phyloP scores from a whole-genome alignment of 306 rosid species.

The Senna tora region DNA sequence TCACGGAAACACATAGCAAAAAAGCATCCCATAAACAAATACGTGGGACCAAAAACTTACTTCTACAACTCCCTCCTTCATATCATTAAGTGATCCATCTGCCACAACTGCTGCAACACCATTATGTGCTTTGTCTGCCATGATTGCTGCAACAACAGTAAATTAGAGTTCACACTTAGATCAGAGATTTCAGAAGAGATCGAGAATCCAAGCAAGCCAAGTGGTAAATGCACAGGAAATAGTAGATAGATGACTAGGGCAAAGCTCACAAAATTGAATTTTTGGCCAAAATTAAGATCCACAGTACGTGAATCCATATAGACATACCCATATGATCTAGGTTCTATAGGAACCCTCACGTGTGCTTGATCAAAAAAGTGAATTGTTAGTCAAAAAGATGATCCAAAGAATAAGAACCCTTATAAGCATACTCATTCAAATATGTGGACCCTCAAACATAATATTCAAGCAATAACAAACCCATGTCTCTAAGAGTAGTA shows the following conservation, averaged over 20 bases:
- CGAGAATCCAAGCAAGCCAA: not conserved
- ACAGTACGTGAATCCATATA: not conserved
- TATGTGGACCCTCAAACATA: not conserved
- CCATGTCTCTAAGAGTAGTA: not conserved
- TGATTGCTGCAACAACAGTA: constrained; percentile 42
- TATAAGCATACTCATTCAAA: not conserved
- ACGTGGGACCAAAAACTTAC: constrained; percentile 38
- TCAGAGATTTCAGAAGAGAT: not conserved
- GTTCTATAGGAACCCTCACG: not conserved
- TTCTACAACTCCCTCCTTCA: constrained; percentile 50
- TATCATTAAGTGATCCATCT: constrained; percentile 43
- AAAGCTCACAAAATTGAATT: not conserved
- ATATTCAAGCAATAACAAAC: not conserved
- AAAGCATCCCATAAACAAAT: constrained; percentile 4
- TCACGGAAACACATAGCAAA: not conserved
- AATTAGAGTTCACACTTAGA: constrained; percentile 1
- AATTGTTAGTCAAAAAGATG: no score
- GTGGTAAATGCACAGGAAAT: not conserved
- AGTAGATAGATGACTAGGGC: not conserved
- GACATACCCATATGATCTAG: not conserved
- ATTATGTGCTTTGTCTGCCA: constrained; percentile 47
- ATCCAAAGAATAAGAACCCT: no score
- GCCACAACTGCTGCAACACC: constrained; percentile 46
- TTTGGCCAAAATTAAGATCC: not conserved
- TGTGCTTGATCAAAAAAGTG: not conserved